Base-by-base conservation (phyloP, 805 yeast species). In the Spathaspora hagerdaliae region DNA sequence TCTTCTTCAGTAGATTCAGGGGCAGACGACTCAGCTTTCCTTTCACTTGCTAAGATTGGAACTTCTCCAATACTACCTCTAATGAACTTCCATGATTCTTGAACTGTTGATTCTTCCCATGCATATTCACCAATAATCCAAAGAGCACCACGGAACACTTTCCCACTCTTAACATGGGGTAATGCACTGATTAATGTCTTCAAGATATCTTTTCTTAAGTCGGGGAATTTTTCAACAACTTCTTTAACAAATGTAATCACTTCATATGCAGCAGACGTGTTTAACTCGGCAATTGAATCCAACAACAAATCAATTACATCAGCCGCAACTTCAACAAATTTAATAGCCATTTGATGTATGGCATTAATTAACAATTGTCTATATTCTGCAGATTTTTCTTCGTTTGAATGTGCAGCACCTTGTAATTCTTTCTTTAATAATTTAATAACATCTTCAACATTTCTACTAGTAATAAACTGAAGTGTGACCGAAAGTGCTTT, bases 91-190 rank as follows among this genome's bases (percentile, higher is more conserved):
- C 99, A 95, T 5, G 95, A 83, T 26, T 75, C 77, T 63, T 85
- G 86, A 50, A 94, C 82, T 43, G 85, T 85, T 26, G 74, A 65
- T 52, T 83, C 89, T 43, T 83, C 84, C 39, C 77, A 58, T 35
- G 91, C 74, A 65, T 90, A 94, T 67, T 95, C 99, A 65, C 99
- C 99, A 56, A 94, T 69, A 42, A 94, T 83, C 99, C 99, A 94
- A 49, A 95, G 73, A 0, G 96, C 89, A 29, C 96, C 96, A 53
- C 98, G 83, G 70, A 82, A 86, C 9, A 94, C 96, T 58, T 90
- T 90, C 10, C 96, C 96, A 48, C 94, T 83, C 61, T 82, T 87
- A 42, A 88, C 83, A 24, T 73, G 71, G 27, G 80, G 80, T 59
- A 94, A 73, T 11, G 88, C 71, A 7, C 57, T 56, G 38, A 89